Conservation (phyloP, 192 early-diverging fungal species). For the Coemansia sp. region DNA sequence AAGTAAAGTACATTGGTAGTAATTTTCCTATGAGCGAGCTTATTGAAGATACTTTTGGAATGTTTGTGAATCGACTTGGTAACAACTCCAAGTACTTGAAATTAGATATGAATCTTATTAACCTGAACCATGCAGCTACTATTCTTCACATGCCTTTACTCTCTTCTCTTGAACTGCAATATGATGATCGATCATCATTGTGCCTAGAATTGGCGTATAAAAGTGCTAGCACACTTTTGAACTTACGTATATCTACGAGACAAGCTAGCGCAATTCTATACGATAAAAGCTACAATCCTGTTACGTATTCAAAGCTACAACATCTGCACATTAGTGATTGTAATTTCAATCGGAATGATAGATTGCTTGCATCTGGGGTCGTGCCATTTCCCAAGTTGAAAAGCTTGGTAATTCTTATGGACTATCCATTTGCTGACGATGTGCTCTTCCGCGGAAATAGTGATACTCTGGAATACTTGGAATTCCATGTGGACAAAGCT, state of each 20-base stretch:
- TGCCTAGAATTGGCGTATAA: not conserved
- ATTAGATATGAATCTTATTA: not conserved
- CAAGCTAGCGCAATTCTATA: not conserved
- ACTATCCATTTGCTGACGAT: constrained; percentile 15
- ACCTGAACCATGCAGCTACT: not conserved
- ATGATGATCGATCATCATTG: not conserved
- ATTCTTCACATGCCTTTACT: not conserved
- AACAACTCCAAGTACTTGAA: not conserved
- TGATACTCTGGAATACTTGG: constrained; percentile 6
- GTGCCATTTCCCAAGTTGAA: constrained; percentile 10
- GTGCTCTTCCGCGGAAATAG: constrained; percentile 9
- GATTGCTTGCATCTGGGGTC: not conserved
- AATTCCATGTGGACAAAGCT: not conserved
- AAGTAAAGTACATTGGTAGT: not conserved
- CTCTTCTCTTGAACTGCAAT: not conserved
- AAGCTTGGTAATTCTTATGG: not conserved
- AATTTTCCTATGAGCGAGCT: not conserved
- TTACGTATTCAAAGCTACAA: constrained; percentile 3
- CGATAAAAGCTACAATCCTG: not conserved
- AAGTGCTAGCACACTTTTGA: not conserved
- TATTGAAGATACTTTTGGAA: not conserved
- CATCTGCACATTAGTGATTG: not conserved
- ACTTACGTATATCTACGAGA: not conserved
- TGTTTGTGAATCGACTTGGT: not conserved
- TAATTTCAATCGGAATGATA: not conserved